Conservation (phyloP, 371 early-diverging fungal species). For the Mucor saturninus region DNA sequence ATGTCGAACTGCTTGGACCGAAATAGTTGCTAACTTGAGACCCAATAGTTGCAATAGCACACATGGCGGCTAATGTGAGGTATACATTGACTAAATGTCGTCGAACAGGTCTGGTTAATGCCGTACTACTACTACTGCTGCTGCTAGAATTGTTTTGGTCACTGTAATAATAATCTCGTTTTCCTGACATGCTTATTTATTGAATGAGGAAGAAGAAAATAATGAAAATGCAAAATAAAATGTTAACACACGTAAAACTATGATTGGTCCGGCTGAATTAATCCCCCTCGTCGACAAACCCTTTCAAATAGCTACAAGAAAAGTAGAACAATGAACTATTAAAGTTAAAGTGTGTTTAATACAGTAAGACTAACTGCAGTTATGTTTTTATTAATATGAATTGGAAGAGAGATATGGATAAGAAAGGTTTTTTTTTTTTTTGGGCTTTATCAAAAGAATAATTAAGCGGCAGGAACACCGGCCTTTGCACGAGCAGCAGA, state of each 20-base stretch:
- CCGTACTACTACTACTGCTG: conserved; percentile 1
- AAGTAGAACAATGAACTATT: no score
- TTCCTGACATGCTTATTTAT: conserved; percentile 19
- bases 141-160: neutral
- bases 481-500: conserved; percentile 45
- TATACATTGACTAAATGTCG: conserved; percentile 57
- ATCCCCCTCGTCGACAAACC: no score
- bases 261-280: no score
- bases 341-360: no score
- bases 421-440: no score
- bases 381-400: no score
- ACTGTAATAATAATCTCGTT: conserved; percentile 10
- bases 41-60: conserved; percentile 49
- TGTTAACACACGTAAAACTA: neutral
- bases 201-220: neutral
- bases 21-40: conserved; percentile 25
- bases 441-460: no score
- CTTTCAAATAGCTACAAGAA: no score
- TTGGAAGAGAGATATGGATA: no score
- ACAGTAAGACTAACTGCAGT: no score
- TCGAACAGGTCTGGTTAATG: conserved; percentile 46
- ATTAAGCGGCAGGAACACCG: conserved; percentile 29
- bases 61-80: conserved; percentile 56
- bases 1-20: conserved; percentile 16
- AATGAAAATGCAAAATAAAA: conserved; percentile 2